Evolutionary conservation across 2,329 filamentous ascomycete genomes (phyloP), one percentile per base, ranked within the genome.

Genomic region (Pseudogymnoascus destructans): DNA sequence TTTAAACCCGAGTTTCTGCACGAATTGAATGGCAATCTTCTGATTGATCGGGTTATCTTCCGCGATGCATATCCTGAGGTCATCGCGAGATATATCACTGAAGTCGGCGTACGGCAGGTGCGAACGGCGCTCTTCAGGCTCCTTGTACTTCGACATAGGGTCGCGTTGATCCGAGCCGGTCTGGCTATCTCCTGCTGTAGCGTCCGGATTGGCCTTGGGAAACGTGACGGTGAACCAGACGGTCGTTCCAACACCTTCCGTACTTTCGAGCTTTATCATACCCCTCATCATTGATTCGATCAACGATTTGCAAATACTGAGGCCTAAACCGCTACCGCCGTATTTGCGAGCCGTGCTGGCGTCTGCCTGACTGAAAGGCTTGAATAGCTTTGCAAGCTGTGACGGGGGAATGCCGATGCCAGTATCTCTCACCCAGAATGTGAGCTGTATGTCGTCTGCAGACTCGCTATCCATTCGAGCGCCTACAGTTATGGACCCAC

Each of bases 21-120:
- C 87, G 64, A 95, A 96, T 64, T 90, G 89, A 55, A 95, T 89
- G 1, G 91, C 91, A 64, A 96, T 96, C 70, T 87, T 89, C 68
- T 95, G 88, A 66, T 96, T 96, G 74, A 96, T 95, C 2, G 86
- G 81, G 64, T 96, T 96, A 73, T 97, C 92, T 68, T 97, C 92
- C 0, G 92, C 92, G 59, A 97, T 92, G 70, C 90, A 95, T 27
- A 97, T 85, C 30, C 89, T 85, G 27, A 97, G 76, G 59, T 95
- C 78, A 46, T 90, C 82, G 59, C 87, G 84, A 7, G 87, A 82
- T 5, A 96, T 79, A 59, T 78, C 77, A 15, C 84, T 85, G 3
- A 96, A 77, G 67, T 90, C 85, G 19, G 84, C 73, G 60, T 79
- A 78, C 3, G 77, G 74, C 57, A 75, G 17, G 67, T 67, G 11